A percentile compares a stretch with the other conserved stretches of the same genome.
Evolutionary conservation across 192 early-diverging fungal species (phyloP).

Genomic region (Phycomyces blakesleeanus): DNA sequence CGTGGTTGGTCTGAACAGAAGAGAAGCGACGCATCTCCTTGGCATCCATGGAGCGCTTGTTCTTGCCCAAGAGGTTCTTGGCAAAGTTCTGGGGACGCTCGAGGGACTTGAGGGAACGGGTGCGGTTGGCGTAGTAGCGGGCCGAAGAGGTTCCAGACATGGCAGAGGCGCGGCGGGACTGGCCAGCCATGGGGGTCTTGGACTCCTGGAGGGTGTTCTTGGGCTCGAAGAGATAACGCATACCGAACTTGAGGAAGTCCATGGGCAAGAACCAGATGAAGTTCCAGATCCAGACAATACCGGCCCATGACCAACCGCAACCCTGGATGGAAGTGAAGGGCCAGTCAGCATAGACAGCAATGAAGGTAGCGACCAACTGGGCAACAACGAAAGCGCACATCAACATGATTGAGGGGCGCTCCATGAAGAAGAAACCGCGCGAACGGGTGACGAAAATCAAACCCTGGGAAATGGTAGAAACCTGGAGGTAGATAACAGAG

Average conservation of each 20-base stretch:
- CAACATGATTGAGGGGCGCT: constrained; percentile 68
- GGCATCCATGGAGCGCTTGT: constrained; percentile 54
- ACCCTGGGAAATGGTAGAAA: constrained; percentile 74
- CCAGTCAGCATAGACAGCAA: constrained; percentile 83
- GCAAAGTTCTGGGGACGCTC: constrained; percentile 29
- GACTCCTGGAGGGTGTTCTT: constrained; percentile 28
- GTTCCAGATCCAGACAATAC: constrained; percentile 76
- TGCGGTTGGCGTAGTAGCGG: constrained; percentile 37
- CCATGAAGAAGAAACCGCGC: constrained; percentile 71
- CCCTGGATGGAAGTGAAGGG: constrained; percentile 68
- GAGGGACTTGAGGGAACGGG: constrained; percentile 30
- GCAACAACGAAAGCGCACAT: constrained; percentile 64
- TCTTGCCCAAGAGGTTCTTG: constrained; percentile 44
- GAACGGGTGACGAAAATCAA: constrained; percentile 78
- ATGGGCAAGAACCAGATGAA: constrained; percentile 75
- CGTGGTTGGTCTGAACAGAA: constrained; percentile 53
- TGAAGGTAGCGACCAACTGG: constrained; percentile 73
- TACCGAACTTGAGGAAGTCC: constrained; percentile 76
- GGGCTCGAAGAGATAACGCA: constrained; percentile 59
- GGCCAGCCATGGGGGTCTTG: constrained; percentile 19
- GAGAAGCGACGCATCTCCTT: constrained; percentile 72
- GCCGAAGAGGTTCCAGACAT: constrained; percentile 33
- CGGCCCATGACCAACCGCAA: constrained; percentile 74
- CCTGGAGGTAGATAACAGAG: constrained; percentile 78
- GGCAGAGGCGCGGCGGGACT: constrained; percentile 23